Base-by-base conservation (phyloP, 1,284 basidiomycete species). In the Ustilago cynodontis region DNA sequence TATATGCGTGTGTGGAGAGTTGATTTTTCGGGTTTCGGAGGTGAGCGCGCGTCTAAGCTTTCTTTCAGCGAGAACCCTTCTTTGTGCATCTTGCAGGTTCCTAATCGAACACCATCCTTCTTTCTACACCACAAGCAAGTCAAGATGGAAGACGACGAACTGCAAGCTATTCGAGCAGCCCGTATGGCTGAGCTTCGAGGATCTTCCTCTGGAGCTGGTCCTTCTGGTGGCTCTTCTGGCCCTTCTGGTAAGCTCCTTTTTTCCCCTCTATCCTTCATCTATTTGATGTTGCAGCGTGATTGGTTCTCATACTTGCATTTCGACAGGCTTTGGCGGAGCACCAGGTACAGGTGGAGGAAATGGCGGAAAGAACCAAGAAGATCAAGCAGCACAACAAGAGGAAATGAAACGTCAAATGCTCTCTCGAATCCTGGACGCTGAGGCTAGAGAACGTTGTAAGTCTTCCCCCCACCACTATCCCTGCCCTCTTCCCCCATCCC, bases 401-500 rank as follows among this genome's bases (percentile, higher is more conserved):
- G 87, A 87, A 70, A 78, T 83, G 80, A 86, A 92, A 91, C 86
- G 89, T 66, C 86, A 86, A 79, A 87, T 97, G 85, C 91, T 98
- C 84, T 91, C 92, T n/a, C 93, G 93, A 5, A 91, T 98, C 69
- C 88, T 98, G 45, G 94, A 96, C 80, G 87, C 90, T 13, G 91
- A 91, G 65, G 96, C 96, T 37, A 89, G 95, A 69, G 96, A 98
- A 88, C 89, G 96, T 86, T 88, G 96, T 98, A 88, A 86, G 94
- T 89, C 2, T 0, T 26, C 39, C 22, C 14, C 49, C 29, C 31
- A 10, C n/a, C 28, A n/a, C 39, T 31, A 31, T 18, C 37, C 1
- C 16, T 16, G 11, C 16, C 37, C 41, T 43, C 41, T 16, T 6
- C 20, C 41, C 41, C n/a, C 41, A 20, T 43, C 41, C 18, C 18